These are phyloP conservation scores for Hyaloperonospora arabidopsidis DNA, from an alignment of 352 stramenopile genomes.

Conservation along the genomic window DNA sequence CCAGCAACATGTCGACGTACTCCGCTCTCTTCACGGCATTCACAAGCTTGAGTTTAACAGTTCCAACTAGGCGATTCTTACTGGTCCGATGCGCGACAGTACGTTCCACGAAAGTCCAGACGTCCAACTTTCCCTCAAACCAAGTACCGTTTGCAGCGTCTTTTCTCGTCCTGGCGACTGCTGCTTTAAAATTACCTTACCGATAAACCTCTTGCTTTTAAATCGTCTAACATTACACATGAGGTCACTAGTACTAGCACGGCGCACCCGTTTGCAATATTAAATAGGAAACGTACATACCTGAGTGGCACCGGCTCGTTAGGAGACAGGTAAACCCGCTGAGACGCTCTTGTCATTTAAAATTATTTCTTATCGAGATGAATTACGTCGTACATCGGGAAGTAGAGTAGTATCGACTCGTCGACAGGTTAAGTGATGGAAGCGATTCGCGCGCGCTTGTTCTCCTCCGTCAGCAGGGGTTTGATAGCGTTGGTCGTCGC, in stretches of 20 bases:
- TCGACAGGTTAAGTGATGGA: not conserved
- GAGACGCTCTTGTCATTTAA: not conserved
- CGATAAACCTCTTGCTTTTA: conserved; percentile 10
- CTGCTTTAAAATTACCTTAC: not conserved
- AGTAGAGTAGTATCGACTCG: not conserved
- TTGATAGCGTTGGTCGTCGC: conserved; percentile 3
- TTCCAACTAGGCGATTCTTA: conserved; percentile 7
- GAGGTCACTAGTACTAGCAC: not conserved
- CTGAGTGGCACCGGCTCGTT: not conserved
- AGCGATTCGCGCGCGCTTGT: not conserved
- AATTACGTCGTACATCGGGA: conserved; percentile 7
- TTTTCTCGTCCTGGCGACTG: not conserved
- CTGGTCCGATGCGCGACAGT: conserved; percentile 11
- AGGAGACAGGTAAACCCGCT: not conserved
- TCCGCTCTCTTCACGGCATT: not conserved
- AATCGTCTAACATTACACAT: not conserved
- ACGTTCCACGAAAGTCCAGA: conserved; percentile 10
- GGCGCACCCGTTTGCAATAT: not conserved
- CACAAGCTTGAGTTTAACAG: not conserved
- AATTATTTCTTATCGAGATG: conserved; percentile 16
- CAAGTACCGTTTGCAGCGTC: not conserved
- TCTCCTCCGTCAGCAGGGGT: not conserved
- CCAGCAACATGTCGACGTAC: conserved; percentile 12
- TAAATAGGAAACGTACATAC: not conserved
- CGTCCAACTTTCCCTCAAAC: conserved; percentile 16